Base-by-base conservation (phyloP, 208 protist genomes). In the Tritrichomonas musculus region DNA sequence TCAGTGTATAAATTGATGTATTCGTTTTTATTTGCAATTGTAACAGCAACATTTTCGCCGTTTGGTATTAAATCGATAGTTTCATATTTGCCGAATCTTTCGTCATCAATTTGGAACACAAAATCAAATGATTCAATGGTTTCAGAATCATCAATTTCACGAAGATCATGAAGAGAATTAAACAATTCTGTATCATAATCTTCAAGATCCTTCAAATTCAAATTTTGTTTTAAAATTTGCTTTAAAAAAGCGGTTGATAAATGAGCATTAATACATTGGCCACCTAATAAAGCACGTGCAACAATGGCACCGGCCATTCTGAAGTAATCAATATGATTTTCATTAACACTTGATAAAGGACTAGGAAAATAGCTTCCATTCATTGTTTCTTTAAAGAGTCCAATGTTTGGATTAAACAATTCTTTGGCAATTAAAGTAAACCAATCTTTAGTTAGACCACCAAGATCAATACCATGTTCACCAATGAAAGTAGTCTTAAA, bases 171-270 rank as follows among this genome's bases (percentile, higher is more conserved):
- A 9, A 99, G 95, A 92, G 96, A 98, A 50, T 97, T 97, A 95
- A 98, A 98, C 50, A 98, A 96, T 92, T 97, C 96, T 27, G 96
- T 97, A 95, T 99, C 98, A 50, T 99, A 97, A 77, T 96, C 97
- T 95, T 99, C 97, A 93, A 99, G 95, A 96, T 99, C 98, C 27
- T 95, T 93, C 92, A 98, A 98, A 41, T 97, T 95, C 2, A 96
- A 96, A 47, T 97, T 95, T 64, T 97, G 93, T 92, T 97, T 97
- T 41, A 99, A 96, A 94, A 99, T 98, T 96, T 99, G 98, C 88
- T 99, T 99, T 94, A 99, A 99, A 93, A 99, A 98, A 25, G 97
- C 95, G 14, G 97, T 96, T 9, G 98, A 99, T 93, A 99, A 99
- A 96, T 99, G 97, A 27, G 97, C 97, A 92, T 99, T 98, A n/a